Conservation (phyloP, 2,329 filamentous ascomycete genomes). For the Talaromyces sp. region DNA sequence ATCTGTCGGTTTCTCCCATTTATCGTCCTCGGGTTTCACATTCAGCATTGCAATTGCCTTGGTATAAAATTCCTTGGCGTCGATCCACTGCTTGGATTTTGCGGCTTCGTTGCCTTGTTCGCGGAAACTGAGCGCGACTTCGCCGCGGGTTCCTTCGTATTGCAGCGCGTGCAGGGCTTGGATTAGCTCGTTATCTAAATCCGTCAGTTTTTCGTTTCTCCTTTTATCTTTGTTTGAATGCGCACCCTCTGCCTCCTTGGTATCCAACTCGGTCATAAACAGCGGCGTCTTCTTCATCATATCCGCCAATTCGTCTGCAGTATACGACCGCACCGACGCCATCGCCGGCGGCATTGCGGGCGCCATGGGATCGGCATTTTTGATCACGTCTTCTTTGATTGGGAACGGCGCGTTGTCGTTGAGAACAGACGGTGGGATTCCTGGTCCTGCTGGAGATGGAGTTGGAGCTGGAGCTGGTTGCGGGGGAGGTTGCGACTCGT, state of each 20-base stretch:
- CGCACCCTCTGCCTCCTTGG: constrained; percentile 50
- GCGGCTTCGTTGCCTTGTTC: constrained; percentile 90
- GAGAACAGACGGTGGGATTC: neutral
- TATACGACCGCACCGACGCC: constrained; percentile 51
- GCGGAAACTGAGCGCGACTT: constrained; percentile 79
- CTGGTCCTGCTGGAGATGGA: constrained; percentile 9
- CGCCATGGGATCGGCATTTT: constrained; percentile 24
- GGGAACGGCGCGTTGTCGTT: constrained; percentile 31
- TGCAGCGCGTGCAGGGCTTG: constrained; percentile 85
- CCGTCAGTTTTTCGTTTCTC: no score
- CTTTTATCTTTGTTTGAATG: neutral
- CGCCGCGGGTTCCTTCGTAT: constrained; percentile 83
- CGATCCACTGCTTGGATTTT: constrained; percentile 62
- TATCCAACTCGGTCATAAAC: constrained; percentile 88
- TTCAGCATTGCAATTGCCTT: constrained; percentile 74
- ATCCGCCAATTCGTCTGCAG: constrained; percentile 54
- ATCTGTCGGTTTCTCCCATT: constrained; percentile 48
- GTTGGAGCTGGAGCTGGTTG: neutral
- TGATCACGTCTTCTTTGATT: constrained; percentile 31
- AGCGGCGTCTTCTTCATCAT: constrained; percentile 70
- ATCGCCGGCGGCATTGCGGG: constrained; percentile 53
- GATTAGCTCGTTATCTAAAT: constrained; percentile 74
- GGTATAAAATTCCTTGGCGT: constrained; percentile 86
- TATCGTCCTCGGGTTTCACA: constrained; percentile 48
- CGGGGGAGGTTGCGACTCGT: constrained; percentile 34